These are phyloP conservation scores for Ochetophila trinervis DNA, from an alignment of 306 rosid genomes.

Conservation along the genomic window DNA sequence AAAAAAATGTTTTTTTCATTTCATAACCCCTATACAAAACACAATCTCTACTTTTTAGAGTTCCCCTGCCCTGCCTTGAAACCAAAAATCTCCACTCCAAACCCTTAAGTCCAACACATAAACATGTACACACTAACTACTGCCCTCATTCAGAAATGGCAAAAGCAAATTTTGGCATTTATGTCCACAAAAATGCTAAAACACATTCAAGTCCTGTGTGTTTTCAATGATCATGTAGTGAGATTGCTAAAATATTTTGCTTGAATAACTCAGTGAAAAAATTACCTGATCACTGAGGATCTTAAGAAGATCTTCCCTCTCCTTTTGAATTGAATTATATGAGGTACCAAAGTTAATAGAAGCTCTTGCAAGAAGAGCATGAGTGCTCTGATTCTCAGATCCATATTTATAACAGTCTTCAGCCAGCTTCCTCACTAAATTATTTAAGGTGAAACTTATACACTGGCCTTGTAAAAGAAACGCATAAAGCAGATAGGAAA, in stretches of 20 bases:
- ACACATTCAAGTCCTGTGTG: slow-evolving; percentile 7
- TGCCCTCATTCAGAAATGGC: no score
- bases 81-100: no score
- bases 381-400: slow-evolving; percentile 44
- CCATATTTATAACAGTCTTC: slow-evolving; percentile 78
- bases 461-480: slow-evolving; percentile 23
- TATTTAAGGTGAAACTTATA: slow-evolving; percentile 22
- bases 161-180: neutral
- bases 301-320: slow-evolving; percentile 60
- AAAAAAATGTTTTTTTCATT: no score
- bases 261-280: slow-evolving; percentile 23
- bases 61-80: no score
- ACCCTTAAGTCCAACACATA: no score
- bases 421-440: slow-evolving; percentile 70
- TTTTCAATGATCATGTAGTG: slow-evolving; percentile 16
- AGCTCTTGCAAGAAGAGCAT: slow-evolving; percentile 51
- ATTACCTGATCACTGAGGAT: slow-evolving; percentile 71
- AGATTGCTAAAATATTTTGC: slow-evolving; percentile 5
- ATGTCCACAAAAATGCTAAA: neutral
- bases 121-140: no score
- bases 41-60: no score
- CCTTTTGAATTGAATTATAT: slow-evolving; percentile 54
- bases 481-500: slow-evolving; percentile 17
- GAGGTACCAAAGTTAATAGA: slow-evolving; percentile 62
- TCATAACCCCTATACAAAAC: no score